phyloP scores from a whole-genome alignment of 768 basidiomycete genomes.

The Psilocybe cubensis region DNA sequence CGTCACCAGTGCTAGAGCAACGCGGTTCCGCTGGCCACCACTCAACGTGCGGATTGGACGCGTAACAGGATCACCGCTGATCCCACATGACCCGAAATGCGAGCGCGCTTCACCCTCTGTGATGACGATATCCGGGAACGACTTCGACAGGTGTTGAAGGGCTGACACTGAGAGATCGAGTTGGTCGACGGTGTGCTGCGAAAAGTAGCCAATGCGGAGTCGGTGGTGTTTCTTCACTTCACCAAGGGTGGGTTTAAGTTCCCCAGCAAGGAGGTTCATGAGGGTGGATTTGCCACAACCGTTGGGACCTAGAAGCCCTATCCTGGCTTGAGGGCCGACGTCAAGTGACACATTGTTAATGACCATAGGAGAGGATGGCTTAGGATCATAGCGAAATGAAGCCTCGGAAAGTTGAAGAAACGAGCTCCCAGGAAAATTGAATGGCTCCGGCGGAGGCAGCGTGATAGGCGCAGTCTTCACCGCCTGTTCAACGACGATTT shows the following conservation, averaged over 20 bases:
- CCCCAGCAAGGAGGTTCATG: slow-evolving; percentile 48
- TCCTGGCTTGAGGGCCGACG: slow-evolving; percentile 29
- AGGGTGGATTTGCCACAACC: slow-evolving; percentile 64
- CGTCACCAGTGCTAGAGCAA: slow-evolving; percentile 60
- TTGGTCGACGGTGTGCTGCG: slow-evolving; percentile 64
- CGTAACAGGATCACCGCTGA: slow-evolving; percentile 45
- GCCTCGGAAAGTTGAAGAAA: slow-evolving; percentile 37
- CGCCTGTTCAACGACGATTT: slow-evolving; percentile 38
- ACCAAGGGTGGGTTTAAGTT: slow-evolving; percentile 46
- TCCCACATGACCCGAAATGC: slow-evolving; percentile 45
- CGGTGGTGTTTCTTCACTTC: slow-evolving; percentile 55
- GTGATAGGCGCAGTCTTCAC: slow-evolving; percentile 36
- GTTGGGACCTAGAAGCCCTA: slow-evolving; percentile 40
- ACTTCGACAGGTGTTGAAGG: slow-evolving; percentile 29
- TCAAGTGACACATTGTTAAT: slow-evolving; percentile 34
- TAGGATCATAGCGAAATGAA: slow-evolving; percentile 32
- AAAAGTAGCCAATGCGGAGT: slow-evolving; percentile 61
- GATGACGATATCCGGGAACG: slow-evolving; percentile 28
- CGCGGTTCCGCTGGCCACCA: slow-evolving; percentile 62
- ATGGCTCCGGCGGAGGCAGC: slow-evolving; percentile 34
- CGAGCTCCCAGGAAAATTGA: slow-evolving; percentile 32
- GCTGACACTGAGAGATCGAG: slow-evolving; percentile 36
- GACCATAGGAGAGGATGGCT: slow-evolving; percentile 20
- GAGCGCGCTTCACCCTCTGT: slow-evolving; percentile 33
- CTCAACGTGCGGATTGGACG: slow-evolving; percentile 44